Percentiles rank a stretch among this genome's conserved stretches.
phyloP scores from a whole-genome alignment of 306 rosid species.

The Ziziphus jujuba region DNA sequence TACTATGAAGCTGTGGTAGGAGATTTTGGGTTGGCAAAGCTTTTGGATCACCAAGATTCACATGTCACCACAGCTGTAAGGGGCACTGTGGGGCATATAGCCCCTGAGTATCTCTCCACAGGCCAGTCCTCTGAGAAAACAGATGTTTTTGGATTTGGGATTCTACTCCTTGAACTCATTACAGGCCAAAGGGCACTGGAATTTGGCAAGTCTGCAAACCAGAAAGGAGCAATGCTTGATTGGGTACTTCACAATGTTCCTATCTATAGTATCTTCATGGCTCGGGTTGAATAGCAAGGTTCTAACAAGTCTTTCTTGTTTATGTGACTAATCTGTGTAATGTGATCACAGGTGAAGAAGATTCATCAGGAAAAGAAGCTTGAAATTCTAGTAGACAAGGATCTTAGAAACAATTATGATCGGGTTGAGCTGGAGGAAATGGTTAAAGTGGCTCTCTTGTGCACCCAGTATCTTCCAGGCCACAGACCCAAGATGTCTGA shows the following conservation, averaged over 20 bases:
- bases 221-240: slow-evolving; percentile 95
- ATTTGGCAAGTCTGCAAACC: slow-evolving; percentile 82
- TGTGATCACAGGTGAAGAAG: slow-evolving; percentile 64
- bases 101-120: slow-evolving; percentile 93
- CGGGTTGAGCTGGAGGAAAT: slow-evolving; percentile 81
- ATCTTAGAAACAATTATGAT: slow-evolving; percentile 69
- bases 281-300: too few species aligned
- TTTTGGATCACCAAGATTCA: slow-evolving; percentile 90
- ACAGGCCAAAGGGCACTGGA: slow-evolving; percentile 88
- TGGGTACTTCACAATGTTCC: slow-evolving; percentile 49
- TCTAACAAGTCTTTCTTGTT: too few species aligned
- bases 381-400: slow-evolving; percentile 84
- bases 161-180: slow-evolving; percentile 83
- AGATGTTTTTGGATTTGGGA: slow-evolving; percentile 93
- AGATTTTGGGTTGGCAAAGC: slow-evolving; percentile 96
- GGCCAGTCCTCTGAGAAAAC: slow-evolving; percentile 97
- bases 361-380: slow-evolving; percentile 79
- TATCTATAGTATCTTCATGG: not conserved
- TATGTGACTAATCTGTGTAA: not conserved
- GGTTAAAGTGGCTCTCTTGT: slow-evolving; percentile 85
- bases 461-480: slow-evolving; percentile 85
- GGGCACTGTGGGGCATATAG: slow-evolving; percentile 94
- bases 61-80: slow-evolving; percentile 96
- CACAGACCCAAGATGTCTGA: slow-evolving; percentile 92
- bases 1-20: slow-evolving; percentile 95